These are phyloP conservation scores for Trichoderma semiorbis DNA, from an alignment of 2,329 filamentous ascomycete genomes.

Conservation along the genomic window DNA sequence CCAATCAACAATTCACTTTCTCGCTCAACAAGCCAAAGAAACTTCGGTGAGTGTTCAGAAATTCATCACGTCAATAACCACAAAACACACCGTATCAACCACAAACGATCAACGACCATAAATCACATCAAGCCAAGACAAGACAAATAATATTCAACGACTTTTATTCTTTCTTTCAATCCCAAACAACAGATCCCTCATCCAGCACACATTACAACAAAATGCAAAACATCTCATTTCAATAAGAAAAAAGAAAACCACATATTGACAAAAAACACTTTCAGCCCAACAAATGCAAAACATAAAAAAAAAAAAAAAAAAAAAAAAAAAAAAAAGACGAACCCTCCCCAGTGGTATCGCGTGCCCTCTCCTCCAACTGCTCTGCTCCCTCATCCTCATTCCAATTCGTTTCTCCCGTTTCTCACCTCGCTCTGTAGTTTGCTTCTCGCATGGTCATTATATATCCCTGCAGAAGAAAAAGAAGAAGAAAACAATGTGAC, in stretches of 20 bases:
- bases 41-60: no score
- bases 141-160: background rate
- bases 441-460: background rate
- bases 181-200: background rate
- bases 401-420: background rate
- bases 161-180: background rate
- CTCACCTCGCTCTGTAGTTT: background rate
- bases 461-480: background rate
- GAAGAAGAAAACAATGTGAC: background rate
- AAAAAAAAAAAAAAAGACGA: background rate
- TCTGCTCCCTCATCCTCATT: background rate
- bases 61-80: no score
- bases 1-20: background rate
- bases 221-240: background rate
- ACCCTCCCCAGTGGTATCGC: constrained; percentile 8
- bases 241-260: background rate
- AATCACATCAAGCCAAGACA: background rate
- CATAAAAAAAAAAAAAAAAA: background rate
- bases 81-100: background rate
- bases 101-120: background rate
- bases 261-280: background rate
- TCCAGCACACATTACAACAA: background rate
- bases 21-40: background rate
- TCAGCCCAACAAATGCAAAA: background rate
- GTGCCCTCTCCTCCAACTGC: background rate